Base-by-base conservation (phyloP, 2,329 filamentous ascomycete species). In the Coniella vitis region DNA sequence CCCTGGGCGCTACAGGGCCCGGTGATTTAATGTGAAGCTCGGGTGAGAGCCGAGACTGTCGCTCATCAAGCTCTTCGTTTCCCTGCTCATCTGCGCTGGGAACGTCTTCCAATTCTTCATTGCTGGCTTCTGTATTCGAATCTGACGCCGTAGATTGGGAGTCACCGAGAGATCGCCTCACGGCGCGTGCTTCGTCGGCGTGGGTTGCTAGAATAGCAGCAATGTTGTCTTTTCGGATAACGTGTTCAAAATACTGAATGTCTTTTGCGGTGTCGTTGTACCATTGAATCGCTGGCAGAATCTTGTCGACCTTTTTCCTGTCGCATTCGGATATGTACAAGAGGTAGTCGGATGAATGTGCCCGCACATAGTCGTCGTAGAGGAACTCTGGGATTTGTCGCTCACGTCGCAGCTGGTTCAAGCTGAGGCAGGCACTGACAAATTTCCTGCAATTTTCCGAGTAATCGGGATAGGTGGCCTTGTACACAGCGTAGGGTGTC, bases 341-440 rank as follows among this genome's bases (percentile, higher is more conserved):
- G 2, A 62, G 16, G 38, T 65, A 66, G 14, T 56, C 60, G 40
- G 64, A 57, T 7, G 55, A 51, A 57, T 63, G 63, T 19, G 60
- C 63, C 38, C 64, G 58, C 34, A 66, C 62, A 36, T 65, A 66
- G 37, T 66, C 64, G 21, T 66, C 64, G 43, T 65, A 65, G 9
- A 65, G 50, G n/a, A 55, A 42, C 50, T 62, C 38, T 58, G 59
- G 38, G 55, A 62, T 49, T 59, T 56, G 45, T 22, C 47, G 44
- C 36, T 55, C 56, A 31, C 52, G 56, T 32, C 58, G 45, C 32
- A 62, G 54, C 10, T 50, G 47, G 41, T 61, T 52, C n/a, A 65
- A 58, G 38, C 60, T 62, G 38, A 60, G 55, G 38, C 63, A 64
- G 7, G 63, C 60, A 3, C 41, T 59, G 14, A 66, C 52, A 31